Conservation (phyloP, 1,284 basidiomycete genomes). For the Xanthoconium separans region DNA sequence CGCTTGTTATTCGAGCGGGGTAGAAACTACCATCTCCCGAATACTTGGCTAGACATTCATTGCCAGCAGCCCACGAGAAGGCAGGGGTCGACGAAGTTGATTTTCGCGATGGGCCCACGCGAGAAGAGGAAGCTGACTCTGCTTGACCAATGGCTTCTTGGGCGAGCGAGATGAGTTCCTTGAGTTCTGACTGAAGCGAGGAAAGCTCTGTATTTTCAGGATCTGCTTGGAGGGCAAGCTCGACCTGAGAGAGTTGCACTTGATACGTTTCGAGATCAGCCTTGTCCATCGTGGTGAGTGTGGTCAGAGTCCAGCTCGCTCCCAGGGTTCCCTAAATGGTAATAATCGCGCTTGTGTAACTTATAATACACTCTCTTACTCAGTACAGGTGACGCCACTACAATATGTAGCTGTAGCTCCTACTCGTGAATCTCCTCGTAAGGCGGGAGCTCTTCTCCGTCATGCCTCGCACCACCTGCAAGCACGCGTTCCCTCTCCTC, state of each 20-base stretch:
- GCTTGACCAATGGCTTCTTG: conserved; percentile 71
- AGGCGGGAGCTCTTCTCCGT: conserved; percentile 60
- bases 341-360: background rate
- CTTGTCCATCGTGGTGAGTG: conserved; percentile 55
- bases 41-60: conserved; percentile 92
- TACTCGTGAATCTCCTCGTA: conserved; percentile 53
- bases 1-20: conserved; percentile 85
- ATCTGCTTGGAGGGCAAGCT: conserved; percentile 81
- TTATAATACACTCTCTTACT: background rate
- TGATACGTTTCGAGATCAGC: conserved; percentile 86
- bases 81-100: conserved; percentile 44
- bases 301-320: background rate
- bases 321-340: conserved; percentile 22
- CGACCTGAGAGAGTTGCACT: conserved; percentile 88
- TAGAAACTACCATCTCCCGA: conserved; percentile 89
- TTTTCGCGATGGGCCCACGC: conserved; percentile 58
- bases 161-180: conserved; percentile 88
- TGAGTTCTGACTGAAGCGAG: conserved; percentile 79
- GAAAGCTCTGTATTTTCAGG: conserved; percentile 78
- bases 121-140: conserved; percentile 59
- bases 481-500: conserved; percentile 61
- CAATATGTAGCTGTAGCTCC: too few relatives aligned
- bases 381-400: too few relatives aligned
- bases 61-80: conserved; percentile 77
- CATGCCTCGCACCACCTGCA: conserved; percentile 34